Evolutionary conservation across 352 stramenopile species (phyloP).

Genomic region (Thalassiosira ordinaria): DNA sequence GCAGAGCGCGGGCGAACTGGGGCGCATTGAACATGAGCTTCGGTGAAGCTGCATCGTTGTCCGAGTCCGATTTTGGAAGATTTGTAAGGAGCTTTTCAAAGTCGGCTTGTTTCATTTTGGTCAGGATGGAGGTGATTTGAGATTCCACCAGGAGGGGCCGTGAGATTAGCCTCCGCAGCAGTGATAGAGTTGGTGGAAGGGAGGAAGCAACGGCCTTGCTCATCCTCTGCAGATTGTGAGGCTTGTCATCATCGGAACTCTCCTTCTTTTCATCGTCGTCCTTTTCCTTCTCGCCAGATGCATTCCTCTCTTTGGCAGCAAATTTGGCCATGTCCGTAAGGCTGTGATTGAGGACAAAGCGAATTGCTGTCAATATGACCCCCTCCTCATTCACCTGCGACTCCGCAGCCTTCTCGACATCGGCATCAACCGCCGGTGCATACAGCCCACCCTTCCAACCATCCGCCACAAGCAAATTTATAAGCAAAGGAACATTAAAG

Average conservation of each 20-base stretch:
- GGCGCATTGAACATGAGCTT: constrained; percentile 58
- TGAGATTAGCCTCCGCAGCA: constrained; percentile 75
- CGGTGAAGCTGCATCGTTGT: constrained; percentile 30
- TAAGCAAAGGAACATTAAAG: constrained; percentile 77
- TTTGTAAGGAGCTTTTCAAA: constrained; percentile 58
- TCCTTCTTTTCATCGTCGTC: no score
- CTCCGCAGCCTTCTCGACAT: no score
- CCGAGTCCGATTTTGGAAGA: background rate
- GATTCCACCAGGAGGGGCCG: constrained; percentile 62
- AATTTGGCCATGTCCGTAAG: constrained; percentile 66
- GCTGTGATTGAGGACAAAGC: constrained; percentile 73
- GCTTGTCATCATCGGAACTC: background rate
- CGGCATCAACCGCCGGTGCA: no score
- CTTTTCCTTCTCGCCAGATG: no score
- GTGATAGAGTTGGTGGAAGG: constrained; percentile 65
- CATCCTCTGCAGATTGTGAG: constrained; percentile 47
- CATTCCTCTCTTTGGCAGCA: constrained; percentile 39
- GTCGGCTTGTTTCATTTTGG: constrained; percentile 70
- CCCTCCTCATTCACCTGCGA: constrained; percentile 8
- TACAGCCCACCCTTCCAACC: constrained; percentile 58
- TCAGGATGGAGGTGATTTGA: constrained; percentile 52
- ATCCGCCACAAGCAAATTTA: constrained; percentile 44
- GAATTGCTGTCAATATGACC: constrained; percentile 62
- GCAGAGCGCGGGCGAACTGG: constrained; percentile 60
- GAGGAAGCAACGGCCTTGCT: constrained; percentile 68